Conservation (phyloP, 257 asterid genomes). For the Nicotiana paniculata region DNA sequence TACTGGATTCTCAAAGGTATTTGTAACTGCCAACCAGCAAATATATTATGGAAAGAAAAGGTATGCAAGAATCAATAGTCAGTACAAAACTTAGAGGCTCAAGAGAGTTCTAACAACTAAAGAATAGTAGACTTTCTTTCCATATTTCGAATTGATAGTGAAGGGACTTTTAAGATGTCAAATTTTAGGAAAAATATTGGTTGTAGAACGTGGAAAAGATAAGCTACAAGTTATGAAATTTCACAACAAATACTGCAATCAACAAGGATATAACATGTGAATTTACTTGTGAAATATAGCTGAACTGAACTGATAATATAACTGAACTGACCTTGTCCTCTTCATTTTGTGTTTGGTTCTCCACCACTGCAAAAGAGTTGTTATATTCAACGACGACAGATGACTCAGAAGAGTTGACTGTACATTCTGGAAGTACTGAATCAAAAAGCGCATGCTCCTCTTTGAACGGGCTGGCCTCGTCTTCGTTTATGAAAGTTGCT, state of each 20-base stretch:
- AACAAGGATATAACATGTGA: not conserved
- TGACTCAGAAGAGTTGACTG: constrained; percentile 23
- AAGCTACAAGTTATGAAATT: not conserved
- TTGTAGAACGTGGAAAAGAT: not conserved
- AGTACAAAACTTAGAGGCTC: not conserved
- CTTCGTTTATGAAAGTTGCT: constrained; percentile 21
- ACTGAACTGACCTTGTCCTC: constrained; percentile 35
- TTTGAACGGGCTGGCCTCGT: constrained; percentile 3
- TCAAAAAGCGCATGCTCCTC: constrained; percentile 15
- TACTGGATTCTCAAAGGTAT: not conserved
- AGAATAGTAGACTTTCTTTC: not conserved
- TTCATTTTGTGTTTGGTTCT: constrained; percentile 21
- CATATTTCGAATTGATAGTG: not conserved
- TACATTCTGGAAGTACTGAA: constrained; percentile 16
- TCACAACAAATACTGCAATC: not conserved
- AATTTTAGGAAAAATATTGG: no score
- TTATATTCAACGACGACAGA: constrained; percentile 15
- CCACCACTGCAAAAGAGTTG: constrained; percentile 14
- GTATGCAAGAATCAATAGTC: not conserved
- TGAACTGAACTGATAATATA: not conserved
- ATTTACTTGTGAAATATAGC: not conserved
- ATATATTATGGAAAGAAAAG: not conserved
- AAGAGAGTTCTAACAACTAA: not conserved
- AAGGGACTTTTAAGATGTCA: not conserved
- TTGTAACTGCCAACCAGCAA: not conserved